Percentiles rank a stretch among this genome's conserved stretches.
Conservation (phyloP, 352 stramenopile species). For the Nothophytophthora sp. region DNA sequence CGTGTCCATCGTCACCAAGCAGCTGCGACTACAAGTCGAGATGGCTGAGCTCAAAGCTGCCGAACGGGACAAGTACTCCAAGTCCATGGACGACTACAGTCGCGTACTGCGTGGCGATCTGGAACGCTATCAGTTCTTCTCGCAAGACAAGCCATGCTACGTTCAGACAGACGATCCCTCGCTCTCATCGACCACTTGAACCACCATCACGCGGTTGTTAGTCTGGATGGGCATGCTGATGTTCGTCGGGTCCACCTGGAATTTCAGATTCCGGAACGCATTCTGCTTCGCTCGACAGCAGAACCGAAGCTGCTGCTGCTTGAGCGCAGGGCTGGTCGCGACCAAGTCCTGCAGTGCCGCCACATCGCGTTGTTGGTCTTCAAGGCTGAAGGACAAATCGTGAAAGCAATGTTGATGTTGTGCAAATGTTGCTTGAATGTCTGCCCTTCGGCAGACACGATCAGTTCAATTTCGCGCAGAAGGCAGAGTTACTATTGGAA, state of each 20-base stretch:
- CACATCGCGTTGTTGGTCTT: slow-evolving; percentile 66
- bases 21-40: slow-evolving; percentile 52
- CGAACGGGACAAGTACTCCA: slow-evolving; percentile 65
- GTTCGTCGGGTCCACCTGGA: slow-evolving; percentile 46
- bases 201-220: slow-evolving; percentile 56
- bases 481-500: too few relatives aligned
- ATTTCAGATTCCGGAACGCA: slow-evolving; percentile 64
- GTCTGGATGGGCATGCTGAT: slow-evolving; percentile 49
- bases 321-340: slow-evolving; percentile 6
- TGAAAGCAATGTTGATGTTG: too few relatives aligned
- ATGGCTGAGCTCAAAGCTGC: slow-evolving; percentile 53
- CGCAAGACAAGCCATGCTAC: slow-evolving; percentile 66
- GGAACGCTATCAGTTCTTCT: slow-evolving; percentile 80
- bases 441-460: too few relatives aligned
- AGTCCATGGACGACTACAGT: slow-evolving; percentile 73
- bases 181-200: slow-evolving; percentile 25
- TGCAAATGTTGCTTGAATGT: too few relatives aligned
- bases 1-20: slow-evolving; percentile 35
- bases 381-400: slow-evolving; percentile 61
- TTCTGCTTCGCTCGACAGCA: slow-evolving; percentile 45
- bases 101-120: slow-evolving; percentile 69
- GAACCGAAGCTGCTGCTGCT: slow-evolving; percentile 28
- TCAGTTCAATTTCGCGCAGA: too few relatives aligned
- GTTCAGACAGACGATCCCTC: slow-evolving; percentile 45
- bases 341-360: slow-evolving; percentile 35